Base-by-base conservation (phyloP, 164 flowering plant species). In the Stephania yunnanensis region DNA sequence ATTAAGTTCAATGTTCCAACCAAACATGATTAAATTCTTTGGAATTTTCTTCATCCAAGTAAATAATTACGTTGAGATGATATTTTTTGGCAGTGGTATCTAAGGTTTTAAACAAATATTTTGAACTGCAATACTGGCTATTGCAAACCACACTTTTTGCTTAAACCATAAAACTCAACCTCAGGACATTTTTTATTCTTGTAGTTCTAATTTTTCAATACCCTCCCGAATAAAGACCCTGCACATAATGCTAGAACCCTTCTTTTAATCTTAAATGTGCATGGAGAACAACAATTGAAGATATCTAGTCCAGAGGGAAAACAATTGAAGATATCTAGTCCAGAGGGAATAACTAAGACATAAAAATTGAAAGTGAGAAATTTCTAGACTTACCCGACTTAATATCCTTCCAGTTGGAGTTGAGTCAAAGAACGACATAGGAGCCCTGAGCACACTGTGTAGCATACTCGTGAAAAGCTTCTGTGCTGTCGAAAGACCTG, bases 351-450 rank as follows among this genome's bases (percentile, higher is more conserved):
- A 19, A 58, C 64, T 58, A 58, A 19, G 20, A 58, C 64, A 58
- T 58, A 36, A 68, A 68, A 36, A 11, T 17, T 30, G 7, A 68
- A 20, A 44, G 2, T 15, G n/a, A 69, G 46, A 8, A 45, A 22
- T 36, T 10, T 48, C 1, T 46, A 63, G 45, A 80, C 90, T 83
- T 67, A 95, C 99, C 83, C 98, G 87, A 77, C 89, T 95, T 76
- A 95, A 79, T 68, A 93, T 95, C 85, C 98, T 91, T 81, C 99
- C 99, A 0, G 92, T 82, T 53, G 99, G 99, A 30, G 99, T 95
- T 46, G 99, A 91, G 81, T 95, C 99, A 80, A 95, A 95, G 85
- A 93, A 95, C 64, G 98, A 74, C 99, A 93, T 93, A n/a, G 99
- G 99, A 73, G 99, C 91, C 55, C 85, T 87, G 53, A 93, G 71